A percentile compares a stretch with the other conserved stretches of the same genome.
phyloP scores from a whole-genome alignment of 495 filamentous ascomycete genomes.

The Glonium stellatum region DNA sequence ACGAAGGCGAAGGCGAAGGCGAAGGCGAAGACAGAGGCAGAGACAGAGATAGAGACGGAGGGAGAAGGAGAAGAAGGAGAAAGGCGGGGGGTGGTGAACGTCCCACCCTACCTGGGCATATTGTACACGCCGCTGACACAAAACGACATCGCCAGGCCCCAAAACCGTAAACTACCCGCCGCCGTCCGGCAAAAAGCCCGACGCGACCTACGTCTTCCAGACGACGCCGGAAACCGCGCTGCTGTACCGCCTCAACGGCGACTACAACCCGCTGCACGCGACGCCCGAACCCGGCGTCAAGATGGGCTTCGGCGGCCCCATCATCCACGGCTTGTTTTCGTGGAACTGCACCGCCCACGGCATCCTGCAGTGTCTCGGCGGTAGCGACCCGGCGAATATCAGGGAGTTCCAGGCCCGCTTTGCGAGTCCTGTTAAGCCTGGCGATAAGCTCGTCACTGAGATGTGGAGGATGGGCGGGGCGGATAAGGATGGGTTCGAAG shows the following conservation, averaged over 20 bases:
- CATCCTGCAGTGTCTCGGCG: conserved; percentile 64
- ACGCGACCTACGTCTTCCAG: conserved; percentile 62
- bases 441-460: conserved; percentile 60
- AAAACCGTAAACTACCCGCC: conserved; percentile 67
- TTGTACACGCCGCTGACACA: too few species aligned
- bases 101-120: too few species aligned
- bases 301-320: conserved; percentile 85
- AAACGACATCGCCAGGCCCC: conserved; percentile 49
- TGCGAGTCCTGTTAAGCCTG: conserved; percentile 72
- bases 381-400: conserved; percentile 68
- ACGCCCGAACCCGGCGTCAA: conserved; percentile 73
- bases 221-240: conserved; percentile 63
- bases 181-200: conserved; percentile 64
- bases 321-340: conserved; percentile 81
- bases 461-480: conserved; percentile 59
- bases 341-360: conserved; percentile 77
- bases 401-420: conserved; percentile 84
- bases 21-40: too few species aligned
- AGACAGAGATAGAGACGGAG: too few species aligned
- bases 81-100: too few species aligned
- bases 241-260: conserved; percentile 68
- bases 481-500: conserved; percentile 64
- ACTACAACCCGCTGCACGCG: conserved; percentile 87
- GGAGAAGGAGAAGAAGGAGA: too few species aligned
- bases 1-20: too few species aligned